Base-by-base conservation (phyloP, 768 basidiomycete species). In the Mycena kentingensis region DNA sequence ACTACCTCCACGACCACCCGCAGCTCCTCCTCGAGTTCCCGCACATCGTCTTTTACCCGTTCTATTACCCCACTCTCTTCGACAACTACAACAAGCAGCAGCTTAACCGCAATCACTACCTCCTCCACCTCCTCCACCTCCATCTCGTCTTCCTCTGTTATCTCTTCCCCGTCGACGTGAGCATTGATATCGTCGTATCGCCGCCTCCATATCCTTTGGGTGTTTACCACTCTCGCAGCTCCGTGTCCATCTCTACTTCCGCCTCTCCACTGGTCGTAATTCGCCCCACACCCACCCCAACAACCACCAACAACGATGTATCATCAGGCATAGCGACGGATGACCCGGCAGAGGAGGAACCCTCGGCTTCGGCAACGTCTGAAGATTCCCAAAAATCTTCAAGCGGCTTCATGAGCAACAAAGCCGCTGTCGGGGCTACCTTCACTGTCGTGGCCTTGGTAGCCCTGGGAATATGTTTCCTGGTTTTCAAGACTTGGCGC, bases 21-120 rank as follows among this genome's bases (percentile, higher is more conserved):
- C 74, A 74, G 63, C 68, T 71, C 51, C 60, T 79, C 58, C 73
- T 96, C 62, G 85, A 83, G 51, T 95, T 73, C 76, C 87, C 42
- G 55, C 84, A 28, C 87, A 88, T 52, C 27, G n/a, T 13, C 19
- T 16, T 21, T 1, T 18, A 32, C 27, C 16, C 4, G 21, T 5
- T 10, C 15, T 12, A 12, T 2, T 37, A 13, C 8, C 18, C n/a
- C 41, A 51, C 19, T 48, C 19, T 19, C 21, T 38, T 25, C 16
- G 6, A 2, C 15, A 16, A 57, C 37, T 46, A n/a, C n/a, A n/a
- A n/a, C n/a, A n/a, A n/a, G n/a, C n/a, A n/a, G n/a, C n/a, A n/a
- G n/a, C n/a, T n/a, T n/a, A n/a, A n/a, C n/a, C n/a, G n/a, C n/a
- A n/a, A n/a, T n/a, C n/a, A n/a, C 44, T 5, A 21, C 19, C 11